Evolutionary conservation across 345 rosid genomes (phyloP).

Genomic region (Punica granatum): DNA sequence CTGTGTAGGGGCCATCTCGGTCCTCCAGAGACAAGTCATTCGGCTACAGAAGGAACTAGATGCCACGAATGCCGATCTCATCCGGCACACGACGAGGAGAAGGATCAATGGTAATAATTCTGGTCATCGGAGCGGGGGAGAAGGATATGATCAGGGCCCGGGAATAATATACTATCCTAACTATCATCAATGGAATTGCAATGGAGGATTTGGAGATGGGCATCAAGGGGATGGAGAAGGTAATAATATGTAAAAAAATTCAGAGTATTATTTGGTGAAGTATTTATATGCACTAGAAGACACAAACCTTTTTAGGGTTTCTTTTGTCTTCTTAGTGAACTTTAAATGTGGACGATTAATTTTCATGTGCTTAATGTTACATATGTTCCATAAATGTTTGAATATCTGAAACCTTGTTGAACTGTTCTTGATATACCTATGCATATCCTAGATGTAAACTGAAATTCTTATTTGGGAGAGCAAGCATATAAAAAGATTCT

Average conservation of each 20-base stretch:
- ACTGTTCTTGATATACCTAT: neutral
- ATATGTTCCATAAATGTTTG: neutral
- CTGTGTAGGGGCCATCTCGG: conserved; percentile 53
- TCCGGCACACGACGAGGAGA: conserved; percentile 16
- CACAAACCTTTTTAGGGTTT: conserved; percentile 1
- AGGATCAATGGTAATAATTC: neutral
- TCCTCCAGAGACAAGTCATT: conserved; percentile 47
- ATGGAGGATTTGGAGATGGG: conserved; percentile 5
- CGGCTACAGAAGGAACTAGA: conserved; percentile 49
- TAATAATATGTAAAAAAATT: neutral
- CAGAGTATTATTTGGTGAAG: neutral
- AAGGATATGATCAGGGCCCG: neutral
- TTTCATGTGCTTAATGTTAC: neutral
- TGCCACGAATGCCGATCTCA: conserved; percentile 42
- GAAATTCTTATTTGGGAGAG: no score
- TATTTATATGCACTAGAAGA: neutral
- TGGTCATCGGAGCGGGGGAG: neutral
- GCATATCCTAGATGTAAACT: no score
- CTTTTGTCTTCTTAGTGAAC: neutral
- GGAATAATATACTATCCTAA: neutral
- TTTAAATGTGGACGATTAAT: neutral
- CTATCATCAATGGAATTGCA: neutral
- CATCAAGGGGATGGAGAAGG: neutral
- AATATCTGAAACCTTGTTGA: neutral
- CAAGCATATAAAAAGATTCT: no score